Conservation (phyloP, 1,284 basidiomycete species). For the Ceratorhiza oryzae-sativae region DNA sequence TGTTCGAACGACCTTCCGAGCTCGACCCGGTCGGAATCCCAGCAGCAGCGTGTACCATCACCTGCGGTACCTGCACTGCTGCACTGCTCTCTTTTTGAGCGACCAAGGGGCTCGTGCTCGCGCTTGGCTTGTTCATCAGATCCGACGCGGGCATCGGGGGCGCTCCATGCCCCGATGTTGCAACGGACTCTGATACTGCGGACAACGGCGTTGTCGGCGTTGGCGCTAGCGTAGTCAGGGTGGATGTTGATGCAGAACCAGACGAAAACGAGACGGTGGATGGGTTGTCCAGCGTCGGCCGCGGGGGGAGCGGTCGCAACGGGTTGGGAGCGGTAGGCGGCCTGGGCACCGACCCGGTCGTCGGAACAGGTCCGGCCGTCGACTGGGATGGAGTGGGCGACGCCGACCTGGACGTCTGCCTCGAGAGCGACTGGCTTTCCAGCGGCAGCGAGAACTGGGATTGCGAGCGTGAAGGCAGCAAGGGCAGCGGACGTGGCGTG, state of each 20-base stretch:
- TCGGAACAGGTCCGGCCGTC: conserved; percentile 2
- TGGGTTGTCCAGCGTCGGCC: not conserved
- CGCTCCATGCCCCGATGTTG: conserved; percentile 11
- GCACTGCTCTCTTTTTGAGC: not conserved
- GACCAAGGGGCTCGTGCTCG: not conserved
- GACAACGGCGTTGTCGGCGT: not conserved
- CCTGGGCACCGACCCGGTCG: not conserved
- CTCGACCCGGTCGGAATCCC: not conserved
- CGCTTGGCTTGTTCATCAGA: conserved; percentile 19
- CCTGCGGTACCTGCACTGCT: not conserved
- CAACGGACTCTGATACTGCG: not conserved
- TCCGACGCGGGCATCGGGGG: not conserved
- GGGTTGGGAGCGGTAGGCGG: conserved; percentile 8
- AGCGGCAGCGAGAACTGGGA: not conserved
- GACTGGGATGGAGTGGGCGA: not conserved
- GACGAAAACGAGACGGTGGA: not conserved
- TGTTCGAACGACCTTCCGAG: not conserved
- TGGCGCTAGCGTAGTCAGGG: not conserved
- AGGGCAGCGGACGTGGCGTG: not conserved
- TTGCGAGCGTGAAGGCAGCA: not conserved
- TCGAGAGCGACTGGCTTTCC: not conserved
- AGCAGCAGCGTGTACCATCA: not conserved
- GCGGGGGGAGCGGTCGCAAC: not conserved
- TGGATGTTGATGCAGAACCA: not conserved
- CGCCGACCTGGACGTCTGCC: not conserved